Evolutionary conservation across 371 early-diverging fungal species (phyloP).

Genomic region (Nematocida parisii): DNA sequence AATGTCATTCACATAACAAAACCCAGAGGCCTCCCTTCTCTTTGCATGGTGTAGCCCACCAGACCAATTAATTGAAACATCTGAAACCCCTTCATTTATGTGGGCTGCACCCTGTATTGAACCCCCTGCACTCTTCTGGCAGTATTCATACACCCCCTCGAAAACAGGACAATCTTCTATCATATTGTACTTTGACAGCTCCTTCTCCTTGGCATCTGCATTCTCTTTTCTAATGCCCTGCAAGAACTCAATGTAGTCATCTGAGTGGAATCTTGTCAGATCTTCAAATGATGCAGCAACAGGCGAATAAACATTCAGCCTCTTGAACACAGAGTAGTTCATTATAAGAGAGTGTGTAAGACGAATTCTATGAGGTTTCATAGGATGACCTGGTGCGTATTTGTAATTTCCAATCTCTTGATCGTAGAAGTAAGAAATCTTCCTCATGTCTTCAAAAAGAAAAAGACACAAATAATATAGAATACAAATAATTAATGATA

Average conservation of each 20-base stretch:
- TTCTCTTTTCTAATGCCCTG: constrained; percentile 85
- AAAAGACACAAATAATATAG: constrained; percentile 30
- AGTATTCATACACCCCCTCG: constrained; percentile 89
- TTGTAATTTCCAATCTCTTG: constrained; percentile 77
- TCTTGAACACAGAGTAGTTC: constrained; percentile 85
- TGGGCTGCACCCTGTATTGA: constrained; percentile 81
- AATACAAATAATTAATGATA: constrained; percentile 11
- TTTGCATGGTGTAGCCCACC: constrained; percentile 93
- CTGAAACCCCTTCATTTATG: constrained; percentile 74
- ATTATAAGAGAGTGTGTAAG: constrained; percentile 92
- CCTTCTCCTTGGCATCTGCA: constrained; percentile 76
- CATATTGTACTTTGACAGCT: constrained; percentile 77
- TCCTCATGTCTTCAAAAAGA: constrained; percentile 46
- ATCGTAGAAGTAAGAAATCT: constrained; percentile 70
- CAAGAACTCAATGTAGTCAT: constrained; percentile 96
- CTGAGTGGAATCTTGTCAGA: constrained; percentile 95
- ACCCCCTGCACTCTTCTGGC: constrained; percentile 83
- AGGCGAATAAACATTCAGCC: constrained; percentile 79
- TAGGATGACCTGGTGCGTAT: constrained; percentile 81
- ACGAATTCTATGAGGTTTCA: constrained; percentile 97
- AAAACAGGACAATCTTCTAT: constrained; percentile 91
- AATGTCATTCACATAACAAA: constrained; percentile 90
- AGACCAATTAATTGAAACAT: constrained; percentile 85
- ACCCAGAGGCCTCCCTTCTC: constrained; percentile 82
- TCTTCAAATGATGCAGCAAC: constrained; percentile 81